Evolutionary conservation across 2,329 filamentous ascomycete species (phyloP).

Genomic region (Corniculantispora saksenae): DNA sequence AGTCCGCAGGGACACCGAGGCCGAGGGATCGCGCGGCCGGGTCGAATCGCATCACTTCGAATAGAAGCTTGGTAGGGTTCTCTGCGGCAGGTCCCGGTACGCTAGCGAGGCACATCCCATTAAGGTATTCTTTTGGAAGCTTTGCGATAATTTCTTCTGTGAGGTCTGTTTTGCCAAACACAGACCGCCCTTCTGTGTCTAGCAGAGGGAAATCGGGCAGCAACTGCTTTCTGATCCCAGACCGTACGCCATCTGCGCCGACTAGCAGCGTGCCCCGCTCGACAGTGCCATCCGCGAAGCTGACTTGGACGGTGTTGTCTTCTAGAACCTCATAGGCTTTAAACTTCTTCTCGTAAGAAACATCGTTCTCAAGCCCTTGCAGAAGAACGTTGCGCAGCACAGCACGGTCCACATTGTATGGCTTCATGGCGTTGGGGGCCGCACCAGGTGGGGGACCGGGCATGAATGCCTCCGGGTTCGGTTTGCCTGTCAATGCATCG

Average conservation of each 20-base stretch:
- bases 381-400: constrained; percentile 35
- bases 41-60: constrained; percentile 22
- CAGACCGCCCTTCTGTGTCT: constrained; percentile 38
- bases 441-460: neutral
- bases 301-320: constrained; percentile 26
- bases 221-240: constrained; percentile 37
- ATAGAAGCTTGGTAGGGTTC: constrained; percentile 19
- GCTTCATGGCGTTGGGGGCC: constrained; percentile 5
- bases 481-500: neutral
- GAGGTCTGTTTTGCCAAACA: constrained; percentile 43
- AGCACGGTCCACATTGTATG: constrained; percentile 34
- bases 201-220: constrained; percentile 36
- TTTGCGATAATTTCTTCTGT: constrained; percentile 27
- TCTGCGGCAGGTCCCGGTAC: constrained; percentile 17
- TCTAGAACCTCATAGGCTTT: constrained; percentile 23
- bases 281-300: constrained; percentile 36
- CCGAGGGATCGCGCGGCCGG: neutral
- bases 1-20: constrained; percentile 28
- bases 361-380: constrained; percentile 27
- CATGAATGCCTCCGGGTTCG: neutral
- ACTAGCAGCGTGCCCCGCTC: constrained; percentile 36
- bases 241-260: constrained; percentile 41
- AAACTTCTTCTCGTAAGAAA: constrained; percentile 34
- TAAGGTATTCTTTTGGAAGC: constrained; percentile 23
- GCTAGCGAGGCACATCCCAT: constrained; percentile 29